Evolutionary conservation across 345 rosid genomes (phyloP), one percentile per base, ranked within the genome.

Genomic region (Ceriops decandra): DNA sequence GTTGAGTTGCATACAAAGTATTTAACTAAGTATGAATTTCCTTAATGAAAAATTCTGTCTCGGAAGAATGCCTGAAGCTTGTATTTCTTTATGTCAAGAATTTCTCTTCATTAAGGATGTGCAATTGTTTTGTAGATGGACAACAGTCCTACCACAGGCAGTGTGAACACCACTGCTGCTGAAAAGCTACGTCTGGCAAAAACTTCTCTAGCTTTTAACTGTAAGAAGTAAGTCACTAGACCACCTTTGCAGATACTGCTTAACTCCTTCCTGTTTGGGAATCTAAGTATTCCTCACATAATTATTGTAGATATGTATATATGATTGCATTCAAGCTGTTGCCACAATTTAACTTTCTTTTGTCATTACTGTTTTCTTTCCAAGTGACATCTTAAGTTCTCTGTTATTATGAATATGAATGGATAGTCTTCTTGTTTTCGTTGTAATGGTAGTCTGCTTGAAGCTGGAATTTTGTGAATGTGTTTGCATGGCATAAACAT

Each of bases 111-210:
- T 28, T 63, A 7, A 57, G 38, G 54, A 61, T 46, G 68, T 36
- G 33, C 63, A 59, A 52, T 52, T 74, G 11, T 67, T 61, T 24
- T 69, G 75, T 86, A 95, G 98, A 87, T 90, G 97, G 99, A 95
- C 78, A 87, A 49, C 72, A 95, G 97, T 79, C 99, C 99, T 51
- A 95, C 99, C 51, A 92, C 98, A 0, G 99, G 99, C 76, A 92
- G 98, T 63, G 93, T 95, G 68, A 90, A 78, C 78, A 90, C 90
- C 2, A 90, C 91, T 59, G 78, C 62, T 59, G 87, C 78, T 58
- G 98, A 95, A 86, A 95, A 95, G 81, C 93, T 80, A 66, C 90
- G 88, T 35, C 80, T 92, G 71, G 99, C 99, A 32, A 92, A 90
- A 77, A 76, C 86, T 21, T 95, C 99, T 80, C 90, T 92, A 57